Evolutionary conservation across 2,329 filamentous ascomycete species (phyloP), one percentile per base, ranked within the genome.

Genomic region (Pyrenophora seminiperda): DNA sequence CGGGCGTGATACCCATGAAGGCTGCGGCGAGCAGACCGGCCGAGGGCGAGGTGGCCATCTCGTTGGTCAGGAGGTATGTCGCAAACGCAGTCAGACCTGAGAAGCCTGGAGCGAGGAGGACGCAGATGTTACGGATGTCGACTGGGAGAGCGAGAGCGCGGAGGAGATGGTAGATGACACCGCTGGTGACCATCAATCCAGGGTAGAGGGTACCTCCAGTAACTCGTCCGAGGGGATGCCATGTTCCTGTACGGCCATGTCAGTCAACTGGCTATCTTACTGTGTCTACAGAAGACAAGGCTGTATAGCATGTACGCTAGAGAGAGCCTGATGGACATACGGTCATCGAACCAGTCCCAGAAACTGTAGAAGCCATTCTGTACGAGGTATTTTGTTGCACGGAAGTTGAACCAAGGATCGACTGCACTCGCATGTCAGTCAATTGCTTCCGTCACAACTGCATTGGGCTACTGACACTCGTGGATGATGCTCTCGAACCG

Each of bases 311-410:
- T 19, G 31, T 50, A 54, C 36, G 40, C 53, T 41, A 36, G 56
- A 58, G 57, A 44, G 45, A 73, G 40, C 53, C 41, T 38, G 56
- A 58, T 56, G 46, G 45, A 73, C 84, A 58, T 80, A 87, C 94
- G 87, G 81, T 99, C 94, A 77, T 99, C 94, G 72, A 99, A 99
- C 94, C 94, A 99, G 75, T 99, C 93, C 94, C 94, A 99, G 75
- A 99, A 99, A 75, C 89, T 91, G 76, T 96, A 95, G 79, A 99
- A 97, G 67, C 94, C 94, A 86, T 99, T 85, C 71, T 93, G 85
- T 47, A 99, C 90, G 47, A 99, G 84, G 71, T 99, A 97, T 77
- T 97, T 97, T 48, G 94, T 97, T 62, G 94, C 94, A 76, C 94
- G 84, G 78, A 99, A 99, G 78, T 99, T 99, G 81, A 99, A 99